Evolutionary conservation across 2,329 filamentous ascomycete genomes (phyloP).

Genomic region (Rachicladosporium sp.): DNA sequence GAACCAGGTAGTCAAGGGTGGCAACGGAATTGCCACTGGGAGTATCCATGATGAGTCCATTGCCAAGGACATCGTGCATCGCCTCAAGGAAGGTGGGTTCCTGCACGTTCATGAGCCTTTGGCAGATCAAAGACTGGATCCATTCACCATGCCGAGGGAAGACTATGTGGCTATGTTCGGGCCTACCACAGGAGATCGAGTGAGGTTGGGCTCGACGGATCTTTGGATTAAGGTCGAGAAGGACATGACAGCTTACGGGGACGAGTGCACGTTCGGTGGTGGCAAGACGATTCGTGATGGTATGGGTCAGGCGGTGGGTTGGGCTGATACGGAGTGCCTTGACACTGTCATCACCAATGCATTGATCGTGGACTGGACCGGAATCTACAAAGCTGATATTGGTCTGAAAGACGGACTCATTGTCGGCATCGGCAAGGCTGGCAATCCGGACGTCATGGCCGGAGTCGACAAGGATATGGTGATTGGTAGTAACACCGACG

Average conservation of each 20-base stretch:
- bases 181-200: slow-evolving; percentile 70
- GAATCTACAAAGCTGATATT: slow-evolving; percentile 91
- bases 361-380: slow-evolving; percentile 74
- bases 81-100: slow-evolving; percentile 59
- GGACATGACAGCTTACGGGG: slow-evolving; percentile 70
- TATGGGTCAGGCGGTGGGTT: slow-evolving; percentile 79
- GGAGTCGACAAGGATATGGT: slow-evolving; percentile 65
- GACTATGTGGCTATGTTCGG: slow-evolving; percentile 81
- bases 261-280: slow-evolving; percentile 87
- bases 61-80: slow-evolving; percentile 51
- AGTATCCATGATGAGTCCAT: slow-evolving; percentile 43
- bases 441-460: slow-evolving; percentile 89
- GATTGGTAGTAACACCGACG: slow-evolving; percentile 76
- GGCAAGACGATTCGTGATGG: slow-evolving; percentile 86
- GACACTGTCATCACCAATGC: slow-evolving; percentile 81
- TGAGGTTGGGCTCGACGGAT: slow-evolving; percentile 70
- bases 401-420: slow-evolving; percentile 77
- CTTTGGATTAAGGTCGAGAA: slow-evolving; percentile 81
- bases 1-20: slow-evolving; percentile 62
- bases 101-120: slow-evolving; percentile 57
- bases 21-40: slow-evolving; percentile 65
- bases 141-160: slow-evolving; percentile 58
- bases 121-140: slow-evolving; percentile 42
- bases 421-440: slow-evolving; percentile 78
- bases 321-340: slow-evolving; percentile 55